These are phyloP conservation scores for Boletellus sp. DNA, from an alignment of 1,284 basidiomycete genomes.

Conservation along the genomic window DNA sequence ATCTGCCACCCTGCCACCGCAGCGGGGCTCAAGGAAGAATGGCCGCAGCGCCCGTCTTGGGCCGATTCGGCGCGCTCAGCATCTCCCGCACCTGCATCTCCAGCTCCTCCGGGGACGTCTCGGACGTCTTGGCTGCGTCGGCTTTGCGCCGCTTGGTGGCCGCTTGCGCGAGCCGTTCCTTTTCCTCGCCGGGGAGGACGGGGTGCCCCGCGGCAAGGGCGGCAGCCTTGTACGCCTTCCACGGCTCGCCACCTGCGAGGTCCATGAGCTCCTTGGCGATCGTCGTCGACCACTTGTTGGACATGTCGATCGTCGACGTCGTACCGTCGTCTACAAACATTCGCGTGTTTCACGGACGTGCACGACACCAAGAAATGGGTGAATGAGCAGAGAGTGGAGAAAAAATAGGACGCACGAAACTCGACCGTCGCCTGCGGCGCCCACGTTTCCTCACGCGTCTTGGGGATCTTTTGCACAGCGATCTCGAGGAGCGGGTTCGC, in stretches of 20 bases:
- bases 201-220: constrained; percentile 45
- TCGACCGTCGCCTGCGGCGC: constrained; percentile 55
- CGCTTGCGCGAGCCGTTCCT: constrained; percentile 18
- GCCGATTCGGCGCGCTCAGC: constrained; percentile 23
- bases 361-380: no score
- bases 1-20: background rate
- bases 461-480: constrained; percentile 49
- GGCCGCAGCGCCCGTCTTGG: constrained; percentile 48
- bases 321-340: constrained; percentile 49
- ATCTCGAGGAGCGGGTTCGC: constrained; percentile 65
- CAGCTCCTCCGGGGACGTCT: constrained; percentile 9
- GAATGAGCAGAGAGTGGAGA: no score
- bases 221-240: constrained; percentile 55
- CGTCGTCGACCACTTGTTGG: constrained; percentile 62
- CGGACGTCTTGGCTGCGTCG: background rate
- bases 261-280: constrained; percentile 71
- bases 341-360: no score
- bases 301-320: constrained; percentile 47
- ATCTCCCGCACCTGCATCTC: constrained; percentile 24
- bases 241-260: constrained; percentile 53
- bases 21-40: constrained; percentile 40
- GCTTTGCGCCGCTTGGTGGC: constrained; percentile 8
- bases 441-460: constrained; percentile 52
- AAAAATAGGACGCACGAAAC: constrained; percentile 48
- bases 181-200: constrained; percentile 40